phyloP scores from a whole-genome alignment of 305 asterid genomes.

The Fraxinus sp. region DNA sequence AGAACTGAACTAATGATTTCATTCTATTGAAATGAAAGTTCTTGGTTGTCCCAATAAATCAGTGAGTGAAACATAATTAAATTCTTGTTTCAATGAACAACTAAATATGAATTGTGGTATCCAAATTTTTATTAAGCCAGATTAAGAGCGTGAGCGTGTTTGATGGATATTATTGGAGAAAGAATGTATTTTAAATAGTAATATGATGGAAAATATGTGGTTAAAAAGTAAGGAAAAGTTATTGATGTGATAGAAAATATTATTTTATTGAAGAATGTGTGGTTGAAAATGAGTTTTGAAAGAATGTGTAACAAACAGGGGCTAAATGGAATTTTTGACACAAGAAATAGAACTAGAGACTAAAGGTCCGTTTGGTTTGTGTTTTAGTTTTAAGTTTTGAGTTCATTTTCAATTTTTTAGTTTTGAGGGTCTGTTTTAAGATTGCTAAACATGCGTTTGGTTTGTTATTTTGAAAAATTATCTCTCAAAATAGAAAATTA shows the following conservation, averaged over 20 bases:
- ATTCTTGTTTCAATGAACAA: conserved; percentile 1
- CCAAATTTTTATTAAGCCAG: conserved; percentile 5
- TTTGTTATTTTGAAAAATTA: neutral
- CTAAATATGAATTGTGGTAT: neutral
- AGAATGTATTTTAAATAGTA: no score
- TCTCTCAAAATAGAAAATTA: neutral
- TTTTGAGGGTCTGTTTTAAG: neutral
- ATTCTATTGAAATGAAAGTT: conserved; percentile 16
- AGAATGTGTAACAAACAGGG: no score
- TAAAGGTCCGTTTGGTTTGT: neutral
- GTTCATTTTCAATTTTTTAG: neutral
- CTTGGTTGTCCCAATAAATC: neutral
- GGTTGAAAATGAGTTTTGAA: no score
- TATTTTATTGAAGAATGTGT: no score
- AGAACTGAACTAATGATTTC: neutral
- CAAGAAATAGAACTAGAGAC: neutral
- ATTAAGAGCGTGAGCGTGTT: neutral
- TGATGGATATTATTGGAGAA: no score
- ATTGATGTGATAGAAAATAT: no score
- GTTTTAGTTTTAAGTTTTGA: neutral
- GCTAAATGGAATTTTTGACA: neutral
- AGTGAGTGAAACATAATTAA: neutral
- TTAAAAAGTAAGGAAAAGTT: no score
- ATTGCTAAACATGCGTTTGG: neutral
- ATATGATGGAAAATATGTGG: no score